Conservation (phyloP, 2,329 filamentous ascomycete genomes). For the Rhinocladiella mackenziei region DNA sequence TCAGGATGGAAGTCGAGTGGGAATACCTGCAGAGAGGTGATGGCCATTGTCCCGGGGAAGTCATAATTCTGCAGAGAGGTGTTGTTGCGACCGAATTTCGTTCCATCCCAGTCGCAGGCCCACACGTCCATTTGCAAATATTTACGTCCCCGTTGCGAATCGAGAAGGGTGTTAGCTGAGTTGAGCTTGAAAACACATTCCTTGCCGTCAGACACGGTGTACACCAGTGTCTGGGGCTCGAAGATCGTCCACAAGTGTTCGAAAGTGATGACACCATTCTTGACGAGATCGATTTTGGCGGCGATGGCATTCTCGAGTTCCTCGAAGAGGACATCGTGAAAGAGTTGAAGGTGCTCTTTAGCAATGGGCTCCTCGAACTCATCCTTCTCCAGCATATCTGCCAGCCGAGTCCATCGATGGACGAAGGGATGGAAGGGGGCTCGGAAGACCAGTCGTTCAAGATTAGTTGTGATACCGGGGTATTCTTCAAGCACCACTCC, state of each 20-base stretch:
- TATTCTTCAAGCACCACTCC: slow-evolving; percentile 55
- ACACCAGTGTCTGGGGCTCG: slow-evolving; percentile 32
- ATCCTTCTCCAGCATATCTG: slow-evolving; percentile 37
- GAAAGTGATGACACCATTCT: slow-evolving; percentile 53
- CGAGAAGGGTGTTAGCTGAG: slow-evolving; percentile 6
- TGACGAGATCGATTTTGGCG: slow-evolving; percentile 49
- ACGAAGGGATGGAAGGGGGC: slow-evolving; percentile 62
- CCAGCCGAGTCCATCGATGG: slow-evolving; percentile 58
- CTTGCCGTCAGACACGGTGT: slow-evolving; percentile 36
- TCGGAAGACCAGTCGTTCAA: slow-evolving; percentile 59
- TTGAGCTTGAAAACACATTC: slow-evolving; percentile 37
- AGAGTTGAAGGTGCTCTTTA: slow-evolving; percentile 43
- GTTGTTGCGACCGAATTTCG: slow-evolving; percentile 36
- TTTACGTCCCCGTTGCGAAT: slow-evolving; percentile 14
- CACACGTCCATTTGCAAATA: slow-evolving; percentile 16
- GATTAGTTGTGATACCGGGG: slow-evolving; percentile 55
- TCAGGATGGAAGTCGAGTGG: slow-evolving; percentile 36
- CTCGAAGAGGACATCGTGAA: slow-evolving; percentile 47
- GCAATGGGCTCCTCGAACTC: slow-evolving; percentile 43
- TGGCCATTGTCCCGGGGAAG: slow-evolving; percentile 40
- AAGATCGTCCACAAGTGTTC: slow-evolving; percentile 44
- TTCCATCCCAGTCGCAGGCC: slow-evolving; percentile 38
- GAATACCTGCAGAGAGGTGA: slow-evolving; percentile 34
- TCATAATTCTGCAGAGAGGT: slow-evolving; percentile 31
- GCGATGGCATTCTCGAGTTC: slow-evolving; percentile 52